Base-by-base conservation (phyloP, 129 eudicot species). In the Solidago caesia region DNA sequence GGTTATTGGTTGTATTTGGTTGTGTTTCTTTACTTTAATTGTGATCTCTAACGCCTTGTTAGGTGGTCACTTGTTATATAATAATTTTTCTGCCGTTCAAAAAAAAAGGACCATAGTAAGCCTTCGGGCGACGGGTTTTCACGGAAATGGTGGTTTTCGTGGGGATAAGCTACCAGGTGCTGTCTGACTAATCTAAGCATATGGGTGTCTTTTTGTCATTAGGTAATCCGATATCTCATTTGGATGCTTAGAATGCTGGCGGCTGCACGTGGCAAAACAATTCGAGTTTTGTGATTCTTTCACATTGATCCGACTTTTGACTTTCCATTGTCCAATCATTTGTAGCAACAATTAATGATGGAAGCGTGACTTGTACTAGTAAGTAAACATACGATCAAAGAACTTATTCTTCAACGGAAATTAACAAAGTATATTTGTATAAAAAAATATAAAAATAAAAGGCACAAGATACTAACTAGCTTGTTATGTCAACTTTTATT, bases 401-500 rank as follows among this genome's bases (percentile, higher is more conserved):
- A 72, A 72, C 68, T 5, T 59, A 72, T 59, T 44, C 58, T 59
- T 72, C 56, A 12, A 61, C 57, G 58, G 25, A 71, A 72, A 33
- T 33, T 33, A 33, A 60, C 45, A 39, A 21, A 72, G 58, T 72
- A 72, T 72, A 72, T 25, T 48, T 49, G 61, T 69, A 27, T 69
- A 26, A 3, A 58, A 44, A 72, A 25, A 72, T 16, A 25, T 25
- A 44, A 59, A 72, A 44, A 57, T 45, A 59, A 59, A 72, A 72
- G 77, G 77, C 68, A 72, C 77, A 44, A 59, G 77, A 72, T 72
- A 72, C 77, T 72, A 44, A 44, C 27, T 72, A 33, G 25, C 27
- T 72, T 72, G 68, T 72, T 72, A 43, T 58, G 45, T 58, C 77
- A 27, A 72, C 77, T 72, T 72, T 72, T 58, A 27, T 51, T 46